Evolutionary conservation across 139 green algal species (phyloP), one percentile per base, ranked within the genome.

Genomic region (Chlorella sp.): DNA sequence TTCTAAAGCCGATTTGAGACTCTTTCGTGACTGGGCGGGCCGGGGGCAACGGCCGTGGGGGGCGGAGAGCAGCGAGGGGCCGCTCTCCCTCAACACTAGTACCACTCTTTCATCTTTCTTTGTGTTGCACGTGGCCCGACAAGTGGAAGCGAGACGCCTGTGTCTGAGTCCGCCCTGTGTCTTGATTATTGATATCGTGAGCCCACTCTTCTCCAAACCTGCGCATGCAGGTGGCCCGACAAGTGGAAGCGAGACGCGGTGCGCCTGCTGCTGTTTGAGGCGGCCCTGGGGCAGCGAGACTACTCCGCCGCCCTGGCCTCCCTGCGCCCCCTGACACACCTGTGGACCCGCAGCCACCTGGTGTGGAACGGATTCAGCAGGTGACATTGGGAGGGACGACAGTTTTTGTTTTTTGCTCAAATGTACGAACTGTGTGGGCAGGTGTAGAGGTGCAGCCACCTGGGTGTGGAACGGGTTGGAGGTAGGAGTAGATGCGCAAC

Each of bases 291-390:
- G 0, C 36, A 37, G 84, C 76, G 85, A 9, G 85, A 91, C 34
- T 81, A 89, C 37, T 34, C 53, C 2, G 87, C 11, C 0, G 92
- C 92, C 30, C 69, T 94, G 78, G 42, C 57, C 30, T 53, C 81
- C 32, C 57, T 95, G 34, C 90, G 90, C 42, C 42, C 68, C 32
- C 83, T 90, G 21, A 64, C 57, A 0, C 40, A 61, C 22, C 81
- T 81, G 64, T 95, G 92, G 92, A 93, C 95, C 0, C 77, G 90
- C 91, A 94, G 91, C 53, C 48, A 66, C 5, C 69, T 79, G 11
- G 91, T 93, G 0, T 97, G 95, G 95, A 96, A 94, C 81, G 84
- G 89, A 26, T 97, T 93, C 87, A 77, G 76, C 90, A 92, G 89
- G 87, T 92, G 82, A 42, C 48, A 12, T 5, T 57, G 48, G 48